Evolutionary conservation across 2,329 filamentous ascomycete species (phyloP), one percentile per base, ranked within the genome.

Genomic region (Aspergillus niger): DNA sequence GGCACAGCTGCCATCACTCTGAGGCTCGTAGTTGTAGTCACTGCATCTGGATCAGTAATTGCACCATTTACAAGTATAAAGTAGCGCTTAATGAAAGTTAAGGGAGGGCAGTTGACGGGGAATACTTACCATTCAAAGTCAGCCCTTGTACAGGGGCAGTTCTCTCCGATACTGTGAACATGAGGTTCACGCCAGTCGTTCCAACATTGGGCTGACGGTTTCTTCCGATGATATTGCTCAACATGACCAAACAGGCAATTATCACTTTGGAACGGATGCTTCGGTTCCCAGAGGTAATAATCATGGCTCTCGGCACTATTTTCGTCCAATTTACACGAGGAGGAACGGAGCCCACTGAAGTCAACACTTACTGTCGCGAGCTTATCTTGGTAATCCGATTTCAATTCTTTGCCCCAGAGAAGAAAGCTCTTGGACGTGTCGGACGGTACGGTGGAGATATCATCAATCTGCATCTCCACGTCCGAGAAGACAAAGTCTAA

Each of bases 241-340:
- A 91, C 85, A 73, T 98, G 96, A 1, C 95, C 95, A 71, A 99
- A 99, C 2, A 99, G 83, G 76, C 95, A 99, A 67, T 92, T 87
- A 64, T 92, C 83, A 8, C 90, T 80, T 65, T 90, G 85, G 62
- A 89, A 79, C 2, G 95, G 95, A 74, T 98, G 95, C 69, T 86
- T 87, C 2, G 95, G 94, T 51, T 86, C 86, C 94, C 94, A 99
- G 5, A 96, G 79, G 62, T 90, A 85, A 77, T 97, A 99, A 77
- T 98, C 80, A 3, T 81, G 81, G 13, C 82, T 82, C 22, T 86
- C 83, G 15, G 83, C 83, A 44, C 84, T 70, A 3, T 82, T 72
- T 65, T 94, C 87, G 61, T 89, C 80, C 57, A 89, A 79, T 54
- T 88, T 80, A 80, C 95, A 99, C 56, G 76, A 74, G 52, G 86